Evolutionary conservation across 768 basidiomycete species (phyloP), one percentile per base, ranked within the genome.

Genomic region (Candolleomyces aberdarensis): DNA sequence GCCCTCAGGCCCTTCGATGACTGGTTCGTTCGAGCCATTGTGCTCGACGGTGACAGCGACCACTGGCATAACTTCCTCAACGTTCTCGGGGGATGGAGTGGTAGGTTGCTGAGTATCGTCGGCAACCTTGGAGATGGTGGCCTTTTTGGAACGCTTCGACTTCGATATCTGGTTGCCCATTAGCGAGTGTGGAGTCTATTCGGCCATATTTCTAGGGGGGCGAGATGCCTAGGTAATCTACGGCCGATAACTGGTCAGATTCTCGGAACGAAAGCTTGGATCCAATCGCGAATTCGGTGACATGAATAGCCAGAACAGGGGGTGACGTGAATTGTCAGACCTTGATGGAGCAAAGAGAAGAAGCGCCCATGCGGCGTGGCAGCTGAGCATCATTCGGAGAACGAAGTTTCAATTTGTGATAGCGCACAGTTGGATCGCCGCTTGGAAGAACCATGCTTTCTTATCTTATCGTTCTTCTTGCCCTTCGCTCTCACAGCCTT

Each of bases 121-220:
- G 36, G 11, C 8, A 36, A 11, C 36, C 36, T 36, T 36, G 36
- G 36, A 36, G 36, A 11, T 36, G n/a, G 13, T 53, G 52, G 54
- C 54, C 36, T 56, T 56, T 56, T 36, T 40, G 13, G 39, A 31
- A 13, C 54, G 54, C 36, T 43, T 56, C 40, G 29, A 32, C 52
- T 63, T 55, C 15, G 43, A 39, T 39, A 57, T 41, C n/a, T 56
- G 14, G 54, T 56, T 56, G 13, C 54, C 54, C 54, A 56, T 56
- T 43, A 6, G 44, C 14, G 19, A 17, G 44, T 20, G 10, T 20
- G 44, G 44, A 1, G 44, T 8, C 44, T 46, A 14, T 20, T 46
- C 44, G 19, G 17, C 19, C 44, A 46, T 46, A 46, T 46, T 46
- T 46, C 44, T 46, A 46, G 44, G 15, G 19, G 19, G 41, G n/a